phyloP scores from a whole-genome alignment of 2,329 filamentous ascomycete genomes.

The Phaeosphaeria sp. region DNA sequence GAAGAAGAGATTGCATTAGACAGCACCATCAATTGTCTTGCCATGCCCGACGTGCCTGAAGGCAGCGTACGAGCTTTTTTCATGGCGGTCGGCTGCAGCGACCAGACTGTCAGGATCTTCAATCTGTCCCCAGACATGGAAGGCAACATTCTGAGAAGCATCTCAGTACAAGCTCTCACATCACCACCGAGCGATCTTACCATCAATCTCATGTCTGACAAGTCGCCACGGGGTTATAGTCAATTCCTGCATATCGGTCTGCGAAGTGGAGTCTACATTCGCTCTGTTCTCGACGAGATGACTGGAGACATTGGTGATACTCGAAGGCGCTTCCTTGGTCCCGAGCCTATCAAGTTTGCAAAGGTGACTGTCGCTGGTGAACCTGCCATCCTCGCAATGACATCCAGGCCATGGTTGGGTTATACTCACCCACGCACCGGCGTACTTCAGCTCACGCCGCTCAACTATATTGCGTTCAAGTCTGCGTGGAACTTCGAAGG shows the following conservation, averaged over 20 bases:
- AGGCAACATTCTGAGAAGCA: conserved; percentile 72
- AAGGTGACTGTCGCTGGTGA: conserved; percentile 87
- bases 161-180: conserved; percentile 91
- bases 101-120: conserved; percentile 91
- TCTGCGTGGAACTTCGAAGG: conserved; percentile 98
- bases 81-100: conserved; percentile 94
- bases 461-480: conserved; percentile 86
- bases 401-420: conserved; percentile 93
- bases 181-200: conserved; percentile 86
- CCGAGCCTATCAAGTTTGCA: conserved; percentile 88
- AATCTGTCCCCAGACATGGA: conserved; percentile 90
- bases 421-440: conserved; percentile 89
- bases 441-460: conserved; percentile 87
- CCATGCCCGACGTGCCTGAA: conserved; percentile 89
- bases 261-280: conserved; percentile 92
- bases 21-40: conserved; percentile 93
- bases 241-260: conserved; percentile 96
- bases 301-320: conserved; percentile 96
- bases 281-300: conserved; percentile 92
- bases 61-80: conserved; percentile 89
- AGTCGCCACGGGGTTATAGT: conserved; percentile 84
- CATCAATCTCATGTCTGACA: conserved; percentile 96
- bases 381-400: conserved; percentile 85
- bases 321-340: conserved; percentile 89
- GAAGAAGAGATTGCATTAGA: conserved; percentile 94